phyloP scores from a whole-genome alignment of 2,329 filamentous ascomycete genomes.

The Colletotrichum liriopes region DNA sequence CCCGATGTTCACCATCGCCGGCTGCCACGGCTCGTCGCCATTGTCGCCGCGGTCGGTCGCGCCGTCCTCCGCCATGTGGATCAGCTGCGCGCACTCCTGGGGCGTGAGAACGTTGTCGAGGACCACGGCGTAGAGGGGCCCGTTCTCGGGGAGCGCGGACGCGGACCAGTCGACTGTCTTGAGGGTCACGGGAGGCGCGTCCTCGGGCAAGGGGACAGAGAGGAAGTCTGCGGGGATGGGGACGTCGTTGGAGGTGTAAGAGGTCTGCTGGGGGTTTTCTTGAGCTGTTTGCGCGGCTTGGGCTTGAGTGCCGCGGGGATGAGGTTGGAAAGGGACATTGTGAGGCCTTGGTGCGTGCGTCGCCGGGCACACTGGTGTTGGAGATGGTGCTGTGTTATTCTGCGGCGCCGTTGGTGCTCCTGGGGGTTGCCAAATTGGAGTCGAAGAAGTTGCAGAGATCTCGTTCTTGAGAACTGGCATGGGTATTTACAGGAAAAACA shows the following conservation, averaged over 20 bases:
- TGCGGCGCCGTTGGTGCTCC: neutral
- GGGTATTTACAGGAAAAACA: neutral
- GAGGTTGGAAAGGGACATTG: conserved; percentile 1
- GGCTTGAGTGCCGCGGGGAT: conserved; percentile 6
- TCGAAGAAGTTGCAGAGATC: neutral
- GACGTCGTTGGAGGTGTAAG: conserved; percentile 53
- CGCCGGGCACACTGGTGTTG: neutral
- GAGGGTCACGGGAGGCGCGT: conserved; percentile 57
- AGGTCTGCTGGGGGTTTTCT: conserved; percentile 22
- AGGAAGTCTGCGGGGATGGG: conserved; percentile 63
- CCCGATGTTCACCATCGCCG: conserved; percentile 79
- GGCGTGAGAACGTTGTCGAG: conserved; percentile 71
- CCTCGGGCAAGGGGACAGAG: conserved; percentile 51
- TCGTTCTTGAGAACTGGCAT: neutral
- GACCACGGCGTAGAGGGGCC: conserved; percentile 68
- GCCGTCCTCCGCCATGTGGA: conserved; percentile 66
- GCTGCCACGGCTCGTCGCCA: conserved; percentile 68
- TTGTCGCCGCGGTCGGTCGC: conserved; percentile 60
- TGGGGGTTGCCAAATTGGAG: neutral
- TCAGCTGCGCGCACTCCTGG: conserved; percentile 72
- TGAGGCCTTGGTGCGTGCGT: neutral
- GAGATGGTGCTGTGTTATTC: neutral
- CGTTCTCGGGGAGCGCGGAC: conserved; percentile 66
- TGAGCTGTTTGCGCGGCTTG: conserved; percentile 8
- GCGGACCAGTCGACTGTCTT: conserved; percentile 67